A percentile compares a stretch with the other conserved stretches of the same genome.
phyloP scores from a whole-genome alignment of 345 rosid genomes.

The Pugionium dolabratum region DNA sequence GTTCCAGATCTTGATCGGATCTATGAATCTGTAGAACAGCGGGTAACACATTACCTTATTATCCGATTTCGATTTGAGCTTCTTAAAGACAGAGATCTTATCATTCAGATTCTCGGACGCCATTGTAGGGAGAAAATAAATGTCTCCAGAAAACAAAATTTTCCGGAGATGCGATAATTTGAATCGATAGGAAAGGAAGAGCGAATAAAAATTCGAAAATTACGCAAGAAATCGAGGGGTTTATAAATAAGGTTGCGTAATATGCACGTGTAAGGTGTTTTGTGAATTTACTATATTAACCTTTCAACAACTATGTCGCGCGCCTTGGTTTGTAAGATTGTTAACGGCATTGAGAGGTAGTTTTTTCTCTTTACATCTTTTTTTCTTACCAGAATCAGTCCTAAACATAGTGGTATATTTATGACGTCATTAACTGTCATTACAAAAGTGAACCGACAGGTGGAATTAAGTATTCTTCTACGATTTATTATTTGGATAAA shows the following conservation, averaged over 20 bases:
- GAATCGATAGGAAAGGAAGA: neutral
- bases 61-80: slow-evolving; percentile 81
- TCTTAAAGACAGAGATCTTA: slow-evolving; percentile 69
- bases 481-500: too few species aligned
- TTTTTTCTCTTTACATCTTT: neutral
- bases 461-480: too few species aligned
- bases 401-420: too few species aligned
- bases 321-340: neutral
- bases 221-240: slow-evolving; percentile 30
- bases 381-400: too few species aligned
- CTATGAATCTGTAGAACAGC: neutral
- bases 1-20: slow-evolving; percentile 2
- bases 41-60: slow-evolving; percentile 60
- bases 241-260: slow-evolving; percentile 30
- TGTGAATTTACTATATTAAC: slow-evolving; percentile 8
- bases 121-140: slow-evolving; percentile 41
- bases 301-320: slow-evolving; percentile 22
- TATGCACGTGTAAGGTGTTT: slow-evolving; percentile 27
- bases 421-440: too few species aligned
- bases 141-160: slow-evolving; percentile 14
- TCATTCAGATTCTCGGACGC: slow-evolving; percentile 64
- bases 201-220: neutral
- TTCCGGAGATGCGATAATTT: slow-evolving; percentile 18
- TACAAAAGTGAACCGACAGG: too few species aligned
- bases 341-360: slow-evolving; percentile 26